phyloP scores from a whole-genome alignment of 345 rosid species.

The Cardamine occulta region DNA sequence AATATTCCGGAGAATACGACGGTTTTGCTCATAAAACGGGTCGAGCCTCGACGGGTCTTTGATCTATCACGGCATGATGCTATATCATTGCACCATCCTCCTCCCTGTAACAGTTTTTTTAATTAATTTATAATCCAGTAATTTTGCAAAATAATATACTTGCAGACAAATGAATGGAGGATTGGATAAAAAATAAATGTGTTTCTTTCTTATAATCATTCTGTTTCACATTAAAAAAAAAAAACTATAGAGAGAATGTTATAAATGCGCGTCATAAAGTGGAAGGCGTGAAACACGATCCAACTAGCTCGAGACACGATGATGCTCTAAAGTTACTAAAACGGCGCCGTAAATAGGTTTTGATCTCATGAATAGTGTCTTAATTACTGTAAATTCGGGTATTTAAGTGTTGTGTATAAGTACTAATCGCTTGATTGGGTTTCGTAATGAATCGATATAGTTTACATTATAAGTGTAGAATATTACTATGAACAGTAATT shows the following conservation, averaged over 20 bases:
- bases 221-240: not conserved
- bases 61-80: slow-evolving; percentile 79
- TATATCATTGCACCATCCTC: slow-evolving; percentile 97
- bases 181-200: slow-evolving; percentile 1
- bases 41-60: slow-evolving; percentile 75
- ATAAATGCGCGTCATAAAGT: slow-evolving; percentile 41
- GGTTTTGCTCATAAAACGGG: slow-evolving; percentile 65
- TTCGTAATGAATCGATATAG: not conserved
- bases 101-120: slow-evolving; percentile 59
- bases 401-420: not conserved
- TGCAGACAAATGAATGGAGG: not conserved
- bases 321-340: slow-evolving; percentile 3
- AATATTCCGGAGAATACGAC: slow-evolving; percentile 82
- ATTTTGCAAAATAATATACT: not conserved
- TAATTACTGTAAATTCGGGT: not conserved
- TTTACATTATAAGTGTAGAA: too few species aligned
- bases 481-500: not conserved
- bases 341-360: slow-evolving; percentile 24
- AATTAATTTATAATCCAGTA: slow-evolving; percentile 12
- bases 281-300: slow-evolving; percentile 36
- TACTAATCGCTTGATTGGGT: not conserved
- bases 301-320: slow-evolving; percentile 39
- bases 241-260: slow-evolving; percentile 33
- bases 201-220: slow-evolving; percentile 2
- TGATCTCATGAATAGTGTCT: not conserved